Evolutionary conservation across 2,329 filamentous ascomycete genomes (phyloP).

Genomic region (Claviceps paspali): DNA sequence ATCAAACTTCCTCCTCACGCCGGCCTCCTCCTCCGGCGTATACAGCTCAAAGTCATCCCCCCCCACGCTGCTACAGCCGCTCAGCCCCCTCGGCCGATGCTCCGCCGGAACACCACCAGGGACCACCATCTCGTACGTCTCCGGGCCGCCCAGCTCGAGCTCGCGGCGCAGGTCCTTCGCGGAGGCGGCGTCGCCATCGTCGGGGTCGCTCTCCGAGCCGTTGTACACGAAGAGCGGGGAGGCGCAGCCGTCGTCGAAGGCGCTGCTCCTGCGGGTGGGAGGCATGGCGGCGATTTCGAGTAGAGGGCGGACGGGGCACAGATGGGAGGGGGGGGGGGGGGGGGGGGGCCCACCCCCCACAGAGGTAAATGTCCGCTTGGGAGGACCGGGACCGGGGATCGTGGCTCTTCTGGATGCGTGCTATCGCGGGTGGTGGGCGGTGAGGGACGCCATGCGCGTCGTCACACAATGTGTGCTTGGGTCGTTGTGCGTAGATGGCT

Average conservation of each 20-base stretch:
- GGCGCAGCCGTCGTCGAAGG: conserved; percentile 10
- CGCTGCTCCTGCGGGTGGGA: too few species aligned
- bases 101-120: neutral
- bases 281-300: too few species aligned
- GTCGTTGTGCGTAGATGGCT: too few species aligned
- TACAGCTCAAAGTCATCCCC: conserved; percentile 28
- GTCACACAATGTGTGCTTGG: too few species aligned
- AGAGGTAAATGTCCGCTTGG: too few species aligned
- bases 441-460: neutral
- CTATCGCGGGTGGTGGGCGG: neutral
- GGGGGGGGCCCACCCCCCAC: too few species aligned
- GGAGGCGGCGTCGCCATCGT: conserved; percentile 19
- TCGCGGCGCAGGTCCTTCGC: conserved; percentile 20
- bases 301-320: too few species aligned
- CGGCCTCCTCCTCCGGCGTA: conserved; percentile 53
- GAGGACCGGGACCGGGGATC: too few species aligned
- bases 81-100: conserved; percentile 6
- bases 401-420: neutral
- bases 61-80: conserved; percentile 17
- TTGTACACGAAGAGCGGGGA: conserved; percentile 26
- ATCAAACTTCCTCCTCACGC: conserved; percentile 63
- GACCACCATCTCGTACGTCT: conserved; percentile 21
- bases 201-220: conserved; percentile 20
- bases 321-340: too few species aligned
- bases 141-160: conserved; percentile 15